Base-by-base conservation (phyloP, 2,329 filamentous ascomycete species). In the Ophiostoma himal-ulmi region DNA sequence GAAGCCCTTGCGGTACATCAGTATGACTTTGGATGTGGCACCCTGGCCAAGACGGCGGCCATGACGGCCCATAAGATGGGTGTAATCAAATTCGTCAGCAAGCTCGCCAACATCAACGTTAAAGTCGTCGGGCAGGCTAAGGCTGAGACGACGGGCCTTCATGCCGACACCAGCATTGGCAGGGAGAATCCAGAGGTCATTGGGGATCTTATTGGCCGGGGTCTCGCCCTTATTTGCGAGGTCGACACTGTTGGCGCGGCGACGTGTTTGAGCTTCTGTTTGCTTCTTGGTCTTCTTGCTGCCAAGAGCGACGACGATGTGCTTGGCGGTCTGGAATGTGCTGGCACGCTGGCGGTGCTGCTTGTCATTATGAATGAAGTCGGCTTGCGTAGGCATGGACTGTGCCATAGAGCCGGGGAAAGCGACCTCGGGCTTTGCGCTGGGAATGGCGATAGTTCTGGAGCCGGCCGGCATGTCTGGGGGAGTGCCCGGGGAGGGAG, bases 21-120 rank as follows among this genome's bases (percentile, higher is more conserved):
- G 84, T 44, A 88, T 91, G 34, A 96, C 93, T 74, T 91, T 90
- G 62, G 92, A 92, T 6, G 91, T 94, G 13, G 91, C 91, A 60
- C 93, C 93, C 79, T 91, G 92, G 72, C 93, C 93, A 7, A 96
- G 82, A 72, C 89, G 86, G 80, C 91, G 93, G 54, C 90, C 89
- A 75, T 91, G 86, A 60, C 88, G 88, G 10, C 91, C 90, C 41
- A 94, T 81, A 74, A 91, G 88, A 79, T 88, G 89, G 73, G 86
- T 84, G 74, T 89, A 90, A 72, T 89, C 88, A 75, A 88, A 94
- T 75, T 93, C 91, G 66, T 84, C 83, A 72, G 86, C 83, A 4
- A 94, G 82, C 68, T 92, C 88, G 36, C 84, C 89, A 11, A 88
- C 85, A 72, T 92, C 89, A 39, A 93, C 89, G 1, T 84, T 85